phyloP scores from a whole-genome alignment of 371 early-diverging fungal species.

The Gilbertella persicaria region DNA sequence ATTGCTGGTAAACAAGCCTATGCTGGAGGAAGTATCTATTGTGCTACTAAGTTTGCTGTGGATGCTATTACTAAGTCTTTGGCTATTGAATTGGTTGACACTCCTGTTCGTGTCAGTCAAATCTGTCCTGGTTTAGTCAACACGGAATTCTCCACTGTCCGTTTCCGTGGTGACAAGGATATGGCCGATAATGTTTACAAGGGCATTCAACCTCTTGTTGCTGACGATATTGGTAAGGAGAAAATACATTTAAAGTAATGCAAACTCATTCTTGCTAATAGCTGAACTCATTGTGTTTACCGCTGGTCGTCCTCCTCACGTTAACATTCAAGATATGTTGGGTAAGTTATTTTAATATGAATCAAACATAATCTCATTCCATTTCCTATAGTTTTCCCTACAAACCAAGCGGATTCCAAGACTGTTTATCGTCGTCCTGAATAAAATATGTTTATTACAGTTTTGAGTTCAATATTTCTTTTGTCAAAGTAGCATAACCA shows the following conservation, averaged over 20 bases:
- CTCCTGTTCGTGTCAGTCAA: slow-evolving; percentile 75
- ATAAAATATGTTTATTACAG: slow-evolving; percentile 6
- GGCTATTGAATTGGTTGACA: slow-evolving; percentile 77
- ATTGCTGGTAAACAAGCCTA: slow-evolving; percentile 79
- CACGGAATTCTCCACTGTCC: slow-evolving; percentile 89
- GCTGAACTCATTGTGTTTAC: slow-evolving; percentile 85
- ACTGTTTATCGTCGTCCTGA: slow-evolving; percentile 38
- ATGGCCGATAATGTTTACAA: slow-evolving; percentile 81
- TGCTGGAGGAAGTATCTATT: slow-evolving; percentile 84
- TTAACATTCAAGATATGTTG: slow-evolving; percentile 79
- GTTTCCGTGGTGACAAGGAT: slow-evolving; percentile 81
- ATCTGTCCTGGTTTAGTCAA: slow-evolving; percentile 85
- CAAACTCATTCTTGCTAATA: slow-evolving; percentile 13
- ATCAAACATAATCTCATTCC: not conserved
- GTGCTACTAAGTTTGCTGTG: slow-evolving; percentile 91
- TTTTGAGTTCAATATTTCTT: too few species aligned
- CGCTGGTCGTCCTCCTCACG: slow-evolving; percentile 80
- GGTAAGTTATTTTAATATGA: slow-evolving; percentile 20
- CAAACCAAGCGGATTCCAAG: slow-evolving; percentile 72
- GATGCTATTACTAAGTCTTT: slow-evolving; percentile 81
- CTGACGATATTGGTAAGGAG: slow-evolving; percentile 62
- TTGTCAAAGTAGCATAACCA: slow-evolving; percentile 50
- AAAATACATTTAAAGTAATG: not conserved
- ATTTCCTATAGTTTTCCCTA: slow-evolving; percentile 59
- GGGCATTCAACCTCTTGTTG: slow-evolving; percentile 75